A percentile compares a stretch with the other conserved stretches of the same genome.
Evolutionary conservation across 2,329 filamentous ascomycete genomes (phyloP).

Genomic region (Xylaria hypoxylon): DNA sequence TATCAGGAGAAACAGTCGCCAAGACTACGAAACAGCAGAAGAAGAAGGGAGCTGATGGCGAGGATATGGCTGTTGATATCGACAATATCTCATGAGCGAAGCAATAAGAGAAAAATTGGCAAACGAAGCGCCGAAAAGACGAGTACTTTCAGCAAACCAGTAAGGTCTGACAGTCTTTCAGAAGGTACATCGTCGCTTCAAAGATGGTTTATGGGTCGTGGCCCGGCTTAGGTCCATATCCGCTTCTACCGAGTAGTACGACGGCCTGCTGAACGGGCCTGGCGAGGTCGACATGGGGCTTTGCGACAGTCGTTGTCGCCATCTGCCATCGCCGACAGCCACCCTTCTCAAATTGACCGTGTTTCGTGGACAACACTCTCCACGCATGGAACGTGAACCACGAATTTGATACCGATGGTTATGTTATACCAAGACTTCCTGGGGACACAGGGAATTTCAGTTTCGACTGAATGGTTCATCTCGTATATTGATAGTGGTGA

Average conservation of each 20-base stretch:
- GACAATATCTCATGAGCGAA: constrained; percentile 44
- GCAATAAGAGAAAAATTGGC: background rate
- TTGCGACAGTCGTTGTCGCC: background rate
- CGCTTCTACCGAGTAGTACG: background rate
- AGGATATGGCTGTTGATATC: constrained; percentile 43
- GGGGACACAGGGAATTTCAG: background rate
- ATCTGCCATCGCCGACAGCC: background rate
- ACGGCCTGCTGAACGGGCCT: background rate
- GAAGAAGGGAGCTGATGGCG: constrained; percentile 12
- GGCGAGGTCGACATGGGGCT: background rate
- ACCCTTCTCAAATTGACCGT: no score
- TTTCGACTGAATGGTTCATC: background rate
- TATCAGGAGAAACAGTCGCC: constrained; percentile 25
- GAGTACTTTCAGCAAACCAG: background rate
- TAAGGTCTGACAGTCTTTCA: background rate
- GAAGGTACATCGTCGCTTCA: background rate
- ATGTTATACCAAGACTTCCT: background rate
- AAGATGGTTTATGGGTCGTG: background rate
- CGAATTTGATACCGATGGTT: background rate
- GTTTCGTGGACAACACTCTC: background rate
- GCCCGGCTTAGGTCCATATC: background rate
- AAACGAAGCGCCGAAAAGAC: background rate
- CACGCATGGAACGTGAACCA: background rate
- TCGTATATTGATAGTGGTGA: constrained; percentile 2
- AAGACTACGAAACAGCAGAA: constrained; percentile 23